Base-by-base conservation (phyloP, 78 protist genomes). In the Speleostelium caveatum region DNA sequence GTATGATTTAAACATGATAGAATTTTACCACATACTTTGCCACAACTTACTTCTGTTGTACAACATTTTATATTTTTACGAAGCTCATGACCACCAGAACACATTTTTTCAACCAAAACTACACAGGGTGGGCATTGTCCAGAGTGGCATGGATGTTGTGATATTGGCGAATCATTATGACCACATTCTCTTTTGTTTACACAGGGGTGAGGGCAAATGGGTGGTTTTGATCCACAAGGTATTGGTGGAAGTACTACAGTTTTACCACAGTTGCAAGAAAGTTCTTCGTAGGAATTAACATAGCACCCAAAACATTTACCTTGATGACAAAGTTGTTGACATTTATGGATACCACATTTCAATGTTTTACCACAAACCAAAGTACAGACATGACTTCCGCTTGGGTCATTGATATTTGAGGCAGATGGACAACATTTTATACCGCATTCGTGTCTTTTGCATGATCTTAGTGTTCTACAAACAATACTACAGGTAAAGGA, bases 81-180 rank as follows among this genome's bases (percentile, higher is more conserved):
- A n/a, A 66, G 6, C n/a, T 85, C 95, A 74, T 94, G 96, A 30
- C 94, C 96, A 32, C 96, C 94, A 6, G 68, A 60, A 86, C 96
- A 94, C 55, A 63, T 63, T 61, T 63, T 71, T 30, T 58, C 71
- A 3, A 80, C 74, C 38, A 86, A 41, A 38, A 45, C 85, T 1
- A 42, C 49, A 35, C 96, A 94, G 24, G 95, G 94, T 22, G 95
- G 96, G 55, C 96, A 94, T 3, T 58, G 80, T 8, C 94, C 88
- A 14, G 21, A 14, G n/a, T 95, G 97, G 58, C 97, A 95, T 3
- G 45, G 19, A 60, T 95, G 96, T 65, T 61, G 77, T 28, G 73
- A 74, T n/a, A 88, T 76, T 21, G 55, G 75, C 58, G 17, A 33
- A 66, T 73, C 16, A 21, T 32, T 68, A 68, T 95, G 97, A 16